A percentile compares a stretch with the other conserved stretches of the same genome.
These are phyloP conservation scores for Acacia concinna DNA, from an alignment of 331 rosid genomes.

Conservation along the genomic window DNA sequence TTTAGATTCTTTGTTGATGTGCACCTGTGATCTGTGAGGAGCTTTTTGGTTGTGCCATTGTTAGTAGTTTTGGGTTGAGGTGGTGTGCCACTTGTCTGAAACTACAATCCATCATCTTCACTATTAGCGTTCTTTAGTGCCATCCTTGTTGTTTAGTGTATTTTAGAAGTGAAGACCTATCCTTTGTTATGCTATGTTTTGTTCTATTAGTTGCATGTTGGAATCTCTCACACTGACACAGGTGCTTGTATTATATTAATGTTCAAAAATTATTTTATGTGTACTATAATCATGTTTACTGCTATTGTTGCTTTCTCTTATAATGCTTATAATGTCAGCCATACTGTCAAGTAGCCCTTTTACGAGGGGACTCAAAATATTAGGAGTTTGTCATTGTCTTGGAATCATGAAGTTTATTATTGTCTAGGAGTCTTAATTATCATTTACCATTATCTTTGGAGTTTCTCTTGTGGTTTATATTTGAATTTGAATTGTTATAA, in stretches of 20 bases:
- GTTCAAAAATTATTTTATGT: not conserved
- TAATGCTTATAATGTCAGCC: not conserved
- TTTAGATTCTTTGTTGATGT: not conserved
- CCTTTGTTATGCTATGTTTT: not conserved
- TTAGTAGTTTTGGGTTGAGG: not conserved
- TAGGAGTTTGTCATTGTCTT: not conserved
- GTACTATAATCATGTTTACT: not conserved
- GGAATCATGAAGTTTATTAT: not conserved
- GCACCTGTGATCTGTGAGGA: not conserved
- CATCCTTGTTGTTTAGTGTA: not conserved
- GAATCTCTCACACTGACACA: not conserved
- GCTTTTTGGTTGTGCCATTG: not conserved
- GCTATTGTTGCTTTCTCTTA: not conserved
- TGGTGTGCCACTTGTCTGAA: not conserved
- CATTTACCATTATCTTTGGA: not conserved
- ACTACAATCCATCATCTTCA: not conserved
- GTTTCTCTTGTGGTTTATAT: not conserved
- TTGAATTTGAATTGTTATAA: not conserved
- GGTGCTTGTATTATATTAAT: not conserved
- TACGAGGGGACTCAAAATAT: not conserved
- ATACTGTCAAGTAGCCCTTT: not conserved
- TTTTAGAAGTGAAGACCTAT: not conserved
- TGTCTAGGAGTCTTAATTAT: not conserved
- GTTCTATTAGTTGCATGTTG: not conserved
- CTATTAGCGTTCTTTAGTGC: not conserved